These are phyloP conservation scores for Olyra latifolia DNA, from an alignment of 176 grass and related monocot species.

Conservation along the genomic window DNA sequence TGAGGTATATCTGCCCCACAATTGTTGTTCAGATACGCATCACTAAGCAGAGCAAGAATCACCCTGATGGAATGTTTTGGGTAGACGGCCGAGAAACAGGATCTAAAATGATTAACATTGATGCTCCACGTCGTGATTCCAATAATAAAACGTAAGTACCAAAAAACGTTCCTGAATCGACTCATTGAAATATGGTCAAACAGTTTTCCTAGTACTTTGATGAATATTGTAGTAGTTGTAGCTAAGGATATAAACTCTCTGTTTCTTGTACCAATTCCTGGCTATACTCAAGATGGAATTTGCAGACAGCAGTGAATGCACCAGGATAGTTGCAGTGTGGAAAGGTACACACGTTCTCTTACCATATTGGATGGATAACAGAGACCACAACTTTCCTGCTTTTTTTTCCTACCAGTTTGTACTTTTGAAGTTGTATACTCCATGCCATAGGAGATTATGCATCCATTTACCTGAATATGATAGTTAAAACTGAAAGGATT, in stretches of 20 bases:
- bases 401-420: background rate
- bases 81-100: conserved; percentile 39
- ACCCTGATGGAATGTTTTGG: conserved; percentile 87
- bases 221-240: background rate
- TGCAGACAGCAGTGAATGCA: background rate
- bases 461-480: conserved; percentile 1
- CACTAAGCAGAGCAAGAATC: conserved; percentile 69
- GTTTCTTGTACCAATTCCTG: background rate
- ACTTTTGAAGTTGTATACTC: background rate
- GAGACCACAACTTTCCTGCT: background rate
- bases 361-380: background rate
- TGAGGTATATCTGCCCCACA: conserved; percentile 80
- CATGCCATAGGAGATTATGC: background rate
- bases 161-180: background rate
- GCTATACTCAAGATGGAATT: background rate
- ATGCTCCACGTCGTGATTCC: conserved; percentile 53
- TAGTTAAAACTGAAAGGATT: conserved; percentile 17
- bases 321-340: background rate
- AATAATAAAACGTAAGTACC: conserved; percentile 65
- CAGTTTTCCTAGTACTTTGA: background rate
- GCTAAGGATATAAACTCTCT: background rate
- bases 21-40: conserved; percentile 75
- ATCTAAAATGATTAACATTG: conserved; percentile 51
- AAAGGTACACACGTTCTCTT: background rate
- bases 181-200: background rate